Base-by-base conservation (phyloP, 1,284 basidiomycete genomes). In the Trichosporon inkin region DNA sequence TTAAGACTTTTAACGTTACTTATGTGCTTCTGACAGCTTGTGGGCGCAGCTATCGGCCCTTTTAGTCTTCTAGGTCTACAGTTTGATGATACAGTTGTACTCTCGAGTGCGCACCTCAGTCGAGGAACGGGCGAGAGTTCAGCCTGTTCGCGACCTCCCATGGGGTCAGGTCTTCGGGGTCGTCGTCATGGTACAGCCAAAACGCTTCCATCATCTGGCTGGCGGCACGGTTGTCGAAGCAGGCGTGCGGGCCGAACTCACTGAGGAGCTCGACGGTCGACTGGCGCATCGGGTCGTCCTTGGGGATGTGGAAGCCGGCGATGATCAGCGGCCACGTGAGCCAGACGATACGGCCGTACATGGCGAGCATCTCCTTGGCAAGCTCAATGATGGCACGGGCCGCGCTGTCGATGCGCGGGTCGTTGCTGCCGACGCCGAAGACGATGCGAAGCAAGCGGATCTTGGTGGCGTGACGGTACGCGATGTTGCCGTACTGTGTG, bases 261-360 rank as follows among this genome's bases (percentile, higher is more conserved):
- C 69, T 65, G 0, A 77, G 62, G 44, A 77, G 68, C 39, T 68
- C 67, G 3, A 72, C 59, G 6, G 71, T 68, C n/a, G 69, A 65
- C 20, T 59, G 62, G 10, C 74, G 63, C 10, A 67, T 65, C 11
- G 71, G 68, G 57, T 74, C 70, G 19, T 64, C 68, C 35, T 65
- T 64, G 7, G 68, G 67, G 17, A 77, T 71, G 57, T 75, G 68
- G 59, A 75, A 70, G 7, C 70, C 75, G 20, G 73, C 72, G 34
- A 75, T 73, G 19, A 77, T 54, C 32, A 75, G 70, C 1, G 75
- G 75, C 75, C 75, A 77, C 6, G 75, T 77, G 11, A 77, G 55
- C 73, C 73, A 75, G 2, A 69, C 69, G 51, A 75, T 71, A 44
- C 71, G 66, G 2, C 71, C 70, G 57, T 72, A 75, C 58, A 65